Evolutionary conservation across 441 rosid genomes (phyloP), one percentile per base, ranked within the genome.

Genomic region (Eruca vesicaria): DNA sequence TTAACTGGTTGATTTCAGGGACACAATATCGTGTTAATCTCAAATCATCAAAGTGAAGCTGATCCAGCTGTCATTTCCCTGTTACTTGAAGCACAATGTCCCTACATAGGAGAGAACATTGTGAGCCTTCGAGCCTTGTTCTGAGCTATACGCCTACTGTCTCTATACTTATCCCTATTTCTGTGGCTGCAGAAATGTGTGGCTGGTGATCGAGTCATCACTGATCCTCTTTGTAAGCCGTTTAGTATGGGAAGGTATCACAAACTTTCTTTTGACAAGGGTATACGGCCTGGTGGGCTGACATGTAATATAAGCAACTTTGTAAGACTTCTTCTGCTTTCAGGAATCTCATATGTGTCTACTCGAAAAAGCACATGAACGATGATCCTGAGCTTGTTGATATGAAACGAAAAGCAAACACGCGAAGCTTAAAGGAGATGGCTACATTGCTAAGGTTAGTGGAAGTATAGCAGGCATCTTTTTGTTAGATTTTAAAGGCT

Each of bases 21-120:
- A 53, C 96, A 93, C 84, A 96, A 93, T 65, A 69, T 96, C 43
- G 84, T 90, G 31, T 83, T 96, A 76, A 91, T 96, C 75, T 93
- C 99, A 78, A 96, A 96, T 85, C 99, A 96, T 84, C 99, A 96
- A 83, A 88, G 88, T 70, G 98, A 96, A 86, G 98, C 98, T 73
- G 99, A 96, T 69, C 99, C 99, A n/a, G 97, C 97, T 23, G 32
- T 93, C 72, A 96, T 96, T 70, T 85, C 99, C 7, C 79, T 93
- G 78, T 70, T 88, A 81, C 97, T 96, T 83, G 99, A 96, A 82
- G 83, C 82, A 75, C 83, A 94, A 63, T 85, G 85, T 60, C 86
- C 88, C 7, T 80, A 79, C 67, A 79, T 89, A 20, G 87, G 94
- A 29, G 96, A 90, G 82, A 96, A 88, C 82, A 57, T 90, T 91